A percentile compares a stretch with the other conserved stretches of the same genome.
These are phyloP conservation scores for Chrysopogon serrulatus DNA, from an alignment of 176 grass and related monocot genomes.

Conservation along the genomic window DNA sequence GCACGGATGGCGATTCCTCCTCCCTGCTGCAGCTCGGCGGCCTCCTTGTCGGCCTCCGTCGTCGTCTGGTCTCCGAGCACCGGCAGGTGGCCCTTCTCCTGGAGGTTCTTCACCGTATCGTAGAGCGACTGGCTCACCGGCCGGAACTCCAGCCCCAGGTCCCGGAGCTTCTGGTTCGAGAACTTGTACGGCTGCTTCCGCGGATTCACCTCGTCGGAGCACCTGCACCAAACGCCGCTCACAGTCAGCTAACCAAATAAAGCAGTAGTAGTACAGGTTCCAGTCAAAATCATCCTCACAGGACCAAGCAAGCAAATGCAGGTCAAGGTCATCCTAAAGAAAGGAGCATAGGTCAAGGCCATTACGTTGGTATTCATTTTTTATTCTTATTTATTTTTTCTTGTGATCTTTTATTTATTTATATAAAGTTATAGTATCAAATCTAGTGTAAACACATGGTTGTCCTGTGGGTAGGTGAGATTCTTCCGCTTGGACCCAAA, in stretches of 20 bases:
- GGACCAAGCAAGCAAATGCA: too few species aligned
- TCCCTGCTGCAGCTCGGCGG: slow-evolving; percentile 14
- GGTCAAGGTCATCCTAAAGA: too few species aligned
- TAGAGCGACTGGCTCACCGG: slow-evolving; percentile 57
- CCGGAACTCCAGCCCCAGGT: slow-evolving; percentile 62
- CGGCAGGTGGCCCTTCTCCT: slow-evolving; percentile 72
- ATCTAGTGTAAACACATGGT: slow-evolving; percentile 9
- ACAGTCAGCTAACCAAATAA: too few species aligned
- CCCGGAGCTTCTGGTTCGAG: slow-evolving; percentile 67
- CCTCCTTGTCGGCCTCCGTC: background rate
- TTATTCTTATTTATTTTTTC: too few species aligned
- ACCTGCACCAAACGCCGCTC: slow-evolving; percentile 36
- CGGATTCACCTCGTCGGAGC: slow-evolving; percentile 79
- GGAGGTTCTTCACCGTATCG: slow-evolving; percentile 72
- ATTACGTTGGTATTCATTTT: background rate
- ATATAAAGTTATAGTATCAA: background rate
- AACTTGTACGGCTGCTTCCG: slow-evolving; percentile 71
- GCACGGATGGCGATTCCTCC: slow-evolving; percentile 26
- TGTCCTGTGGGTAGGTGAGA: slow-evolving; percentile 3
- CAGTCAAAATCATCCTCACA: too few species aligned
- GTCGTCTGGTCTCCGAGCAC: slow-evolving; percentile 34
- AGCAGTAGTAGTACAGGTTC: too few species aligned
- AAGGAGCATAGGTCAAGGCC: too few species aligned
- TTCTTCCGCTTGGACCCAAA: background rate
- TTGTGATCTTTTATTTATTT: too few species aligned